Evolutionary conservation across 2,329 filamentous ascomycete species (phyloP).

Genomic region (Cytospora piceicola): DNA sequence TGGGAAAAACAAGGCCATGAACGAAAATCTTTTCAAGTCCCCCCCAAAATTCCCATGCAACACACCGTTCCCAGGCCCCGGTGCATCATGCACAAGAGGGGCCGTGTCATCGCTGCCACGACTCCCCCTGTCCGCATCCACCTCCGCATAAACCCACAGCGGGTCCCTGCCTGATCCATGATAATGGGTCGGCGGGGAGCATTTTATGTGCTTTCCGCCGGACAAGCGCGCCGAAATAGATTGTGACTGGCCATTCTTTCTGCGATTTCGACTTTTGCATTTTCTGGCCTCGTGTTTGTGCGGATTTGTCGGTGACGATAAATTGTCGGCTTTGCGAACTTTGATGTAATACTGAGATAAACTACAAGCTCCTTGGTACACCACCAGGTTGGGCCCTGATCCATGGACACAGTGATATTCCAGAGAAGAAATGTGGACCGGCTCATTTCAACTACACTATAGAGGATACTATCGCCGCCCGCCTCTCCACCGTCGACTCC

Average conservation of each 20-base stretch:
- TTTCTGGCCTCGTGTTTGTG: background rate
- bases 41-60: conserved; percentile 3
- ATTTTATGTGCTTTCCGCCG: background rate
- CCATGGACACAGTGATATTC: background rate
- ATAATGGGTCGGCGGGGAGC: background rate
- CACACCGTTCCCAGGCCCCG: conserved; percentile 21
- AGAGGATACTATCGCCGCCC: background rate
- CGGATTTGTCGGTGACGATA: background rate
- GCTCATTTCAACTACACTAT: background rate
- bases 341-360: background rate
- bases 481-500: background rate
- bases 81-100: conserved; percentile 2
- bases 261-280: background rate
- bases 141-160: background rate
- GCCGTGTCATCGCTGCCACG: conserved; percentile 26
- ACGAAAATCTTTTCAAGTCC: background rate
- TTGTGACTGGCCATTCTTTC: background rate
- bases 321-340: background rate
- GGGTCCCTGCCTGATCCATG: background rate
- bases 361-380: background rate
- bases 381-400: background rate
- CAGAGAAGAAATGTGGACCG: background rate
- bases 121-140: conserved; percentile 11
- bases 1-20: background rate
- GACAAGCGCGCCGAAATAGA: conserved; percentile 2